Percentiles rank a stretch among this genome's conserved stretches.
Evolutionary conservation across 495 filamentous ascomycete species (phyloP).

Genomic region (Astrocystis sublimbata): DNA sequence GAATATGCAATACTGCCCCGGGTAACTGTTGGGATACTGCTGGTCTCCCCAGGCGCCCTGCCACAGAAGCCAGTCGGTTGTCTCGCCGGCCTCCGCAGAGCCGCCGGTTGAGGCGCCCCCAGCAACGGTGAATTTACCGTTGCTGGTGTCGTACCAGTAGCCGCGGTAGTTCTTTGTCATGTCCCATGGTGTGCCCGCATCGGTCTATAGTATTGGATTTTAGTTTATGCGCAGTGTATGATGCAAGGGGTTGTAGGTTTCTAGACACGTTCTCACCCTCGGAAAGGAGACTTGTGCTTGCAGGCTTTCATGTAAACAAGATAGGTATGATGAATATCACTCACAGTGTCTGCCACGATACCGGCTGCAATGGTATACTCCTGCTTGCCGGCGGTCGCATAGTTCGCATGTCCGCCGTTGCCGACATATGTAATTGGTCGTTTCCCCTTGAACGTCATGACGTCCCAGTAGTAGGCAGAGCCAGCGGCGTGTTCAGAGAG

Average conservation of each 20-base stretch:
- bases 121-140: constrained; percentile 39
- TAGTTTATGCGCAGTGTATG: not conserved
- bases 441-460: constrained; percentile 53
- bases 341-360: not conserved
- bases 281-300: not conserved
- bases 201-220: not conserved
- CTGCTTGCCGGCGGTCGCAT: constrained; percentile 49
- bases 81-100: constrained; percentile 30
- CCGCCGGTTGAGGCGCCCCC: constrained; percentile 7
- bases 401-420: constrained; percentile 61
- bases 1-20: constrained; percentile 49
- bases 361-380: constrained; percentile 8
- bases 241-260: not conserved
- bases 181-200: constrained; percentile 16
- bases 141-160: constrained; percentile 26
- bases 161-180: constrained; percentile 18
- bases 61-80: constrained; percentile 54
- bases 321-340: not conserved
- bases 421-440: constrained; percentile 57
- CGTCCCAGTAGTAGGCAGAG: constrained; percentile 62
- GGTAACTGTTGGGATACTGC: constrained; percentile 48
- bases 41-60: constrained; percentile 61
- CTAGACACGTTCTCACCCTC: not conserved
- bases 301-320: not conserved
- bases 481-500: constrained; percentile 52